phyloP scores from a whole-genome alignment of 2,329 filamentous ascomycete species.

The Leptographium lundbergii region DNA sequence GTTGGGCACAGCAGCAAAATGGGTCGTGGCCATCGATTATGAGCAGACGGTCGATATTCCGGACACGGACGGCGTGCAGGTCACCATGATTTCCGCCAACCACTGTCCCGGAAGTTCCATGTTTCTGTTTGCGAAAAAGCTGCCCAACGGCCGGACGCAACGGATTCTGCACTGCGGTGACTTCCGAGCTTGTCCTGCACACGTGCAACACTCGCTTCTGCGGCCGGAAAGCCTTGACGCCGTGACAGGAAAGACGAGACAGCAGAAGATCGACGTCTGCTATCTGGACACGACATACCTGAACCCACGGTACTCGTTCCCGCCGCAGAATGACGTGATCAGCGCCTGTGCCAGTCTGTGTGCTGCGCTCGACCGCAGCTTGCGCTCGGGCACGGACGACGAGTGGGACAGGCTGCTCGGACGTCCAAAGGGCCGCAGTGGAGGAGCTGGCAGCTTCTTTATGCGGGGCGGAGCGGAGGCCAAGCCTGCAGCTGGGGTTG shows the following conservation, averaged over 20 bases:
- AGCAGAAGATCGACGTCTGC: constrained; percentile 88
- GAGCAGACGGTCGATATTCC: constrained; percentile 69
- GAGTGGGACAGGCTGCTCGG: constrained; percentile 32
- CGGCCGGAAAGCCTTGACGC: constrained; percentile 61
- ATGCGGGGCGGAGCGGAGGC: neutral
- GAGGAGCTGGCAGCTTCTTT: neutral
- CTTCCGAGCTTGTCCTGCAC: constrained; percentile 78
- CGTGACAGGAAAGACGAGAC: constrained; percentile 55
- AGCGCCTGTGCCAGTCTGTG: constrained; percentile 79
- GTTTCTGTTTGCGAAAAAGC: constrained; percentile 76
- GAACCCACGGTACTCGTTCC: constrained; percentile 90
- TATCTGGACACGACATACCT: constrained; percentile 97
- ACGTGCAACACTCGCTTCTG: constrained; percentile 70
- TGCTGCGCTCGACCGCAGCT: constrained; percentile 29
- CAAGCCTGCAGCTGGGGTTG: neutral
- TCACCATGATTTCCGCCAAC: constrained; percentile 94
- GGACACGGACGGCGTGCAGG: constrained; percentile 66
- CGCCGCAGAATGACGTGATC: constrained; percentile 78
- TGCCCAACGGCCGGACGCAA: constrained; percentile 42
- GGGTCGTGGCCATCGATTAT: constrained; percentile 75
- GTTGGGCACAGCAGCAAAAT: constrained; percentile 73
- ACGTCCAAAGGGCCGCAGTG: constrained; percentile 14
- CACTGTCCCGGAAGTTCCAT: constrained; percentile 93
- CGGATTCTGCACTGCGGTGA: constrained; percentile 91
- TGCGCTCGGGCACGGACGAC: constrained; percentile 26